Base-by-base conservation (phyloP, 345 rosid species). In the Gossypium ekmanianum region DNA sequence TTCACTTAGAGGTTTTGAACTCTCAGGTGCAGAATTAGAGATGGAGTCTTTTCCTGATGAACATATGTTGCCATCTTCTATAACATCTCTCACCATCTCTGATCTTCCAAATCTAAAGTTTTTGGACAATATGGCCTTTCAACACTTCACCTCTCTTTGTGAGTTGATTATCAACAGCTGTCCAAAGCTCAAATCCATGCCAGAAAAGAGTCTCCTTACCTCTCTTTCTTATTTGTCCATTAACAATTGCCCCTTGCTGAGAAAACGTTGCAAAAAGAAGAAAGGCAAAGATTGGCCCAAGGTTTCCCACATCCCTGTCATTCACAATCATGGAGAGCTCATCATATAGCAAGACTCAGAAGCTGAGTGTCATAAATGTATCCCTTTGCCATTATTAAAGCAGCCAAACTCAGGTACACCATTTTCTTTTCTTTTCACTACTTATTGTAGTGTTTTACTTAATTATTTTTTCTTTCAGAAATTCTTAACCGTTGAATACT, bases 211-310 rank as follows among this genome's bases (percentile, higher is more conserved):
- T 1, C 43, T 64, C 9, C 68, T 11, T 39, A 0, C 3, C 43
- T 34, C 68, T 17, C 48, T 63, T 63, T 39, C 13, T 9, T 2
- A 3, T 7, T 17, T 63, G 24, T 16, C 0, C 24, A 3, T 64
- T 64, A 0, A 10, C 7, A 0, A 10, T 2, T 64, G 68, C 3
- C 50, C 68, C 1, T 24, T 8, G 43, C 72, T 50, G 43, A 14
- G n/a, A 7, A 9, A 68, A 68, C 11, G 12, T 68, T 50, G 43
- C 20, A 9, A 68, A 26, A 47, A 68, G 58, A 43, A 50, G 58
- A 50, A 68, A 48, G 72, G 57, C n/a, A 50, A 68, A 68, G 57
- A 48, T 48, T 26, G 72, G 72, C 43, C 72, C 72, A 68, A 48
- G 13, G 16, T 68, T 26, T 48, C 72, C 72, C 72, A 68, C 72